Evolutionary conservation across 495 filamentous ascomycete genomes (phyloP), one percentile per base, ranked within the genome.

Genomic region (Filosporella fistucella): DNA sequence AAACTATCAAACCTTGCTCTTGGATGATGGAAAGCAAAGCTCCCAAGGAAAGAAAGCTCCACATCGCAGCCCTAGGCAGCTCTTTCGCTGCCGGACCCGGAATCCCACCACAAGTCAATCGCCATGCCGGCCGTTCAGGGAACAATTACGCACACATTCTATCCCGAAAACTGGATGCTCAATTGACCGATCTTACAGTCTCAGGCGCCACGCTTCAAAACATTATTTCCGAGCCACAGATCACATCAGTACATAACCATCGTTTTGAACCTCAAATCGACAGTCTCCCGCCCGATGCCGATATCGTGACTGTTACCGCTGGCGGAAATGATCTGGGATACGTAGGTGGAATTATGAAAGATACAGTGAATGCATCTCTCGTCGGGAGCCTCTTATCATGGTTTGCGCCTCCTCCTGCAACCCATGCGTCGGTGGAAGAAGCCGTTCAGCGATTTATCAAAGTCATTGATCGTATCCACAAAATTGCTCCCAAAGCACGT

Each of bases 281-380:
- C 11, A 54, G 52, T 7, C 36, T 74, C 6, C 67, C 63, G 21
- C 33, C 44, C 11, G 60, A 70, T 47, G 57, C 56, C 5, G 62
- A 72, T 49, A 58, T 71, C 20, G 60, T 74, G 4, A 60, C 67
- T 7, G 37, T 74, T 17, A 68, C 67, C 9, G 63, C 55, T 40
- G 70, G 70, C 30, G 69, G 70, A 14, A 74, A 74, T 51, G 69
- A 72, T 51, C 58, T 74, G 30, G 62, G 60, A 1, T 74, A 74
- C 49, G 68, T 71, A 42, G 63, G 63, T 9, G 62, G 63, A 16
- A 48, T 72, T 42, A 58, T 68, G 12, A 54, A 58, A n/a, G 66
- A 66, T 43, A 60, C 59, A 1, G 12, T 49, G 4, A 2, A n/a
- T 14, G 4, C 13, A 2, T 30, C 22, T 5, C 13, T 36, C 2